Evolutionary conservation across 306 rosid genomes (phyloP).

Genomic region (Dalbergia cultrata): DNA sequence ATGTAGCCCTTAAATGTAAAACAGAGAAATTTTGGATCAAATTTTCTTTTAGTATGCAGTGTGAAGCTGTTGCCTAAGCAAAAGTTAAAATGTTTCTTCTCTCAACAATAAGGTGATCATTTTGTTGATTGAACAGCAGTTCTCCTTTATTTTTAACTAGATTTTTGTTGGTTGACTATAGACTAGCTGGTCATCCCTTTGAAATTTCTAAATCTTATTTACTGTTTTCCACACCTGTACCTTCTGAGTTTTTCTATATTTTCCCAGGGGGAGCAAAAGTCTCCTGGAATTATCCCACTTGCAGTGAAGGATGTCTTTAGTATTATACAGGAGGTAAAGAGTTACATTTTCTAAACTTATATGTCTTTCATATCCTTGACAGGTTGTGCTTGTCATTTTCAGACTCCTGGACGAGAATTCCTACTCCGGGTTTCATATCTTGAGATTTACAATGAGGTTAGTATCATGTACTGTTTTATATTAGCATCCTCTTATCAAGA

Average conservation of each 20-base stretch:
- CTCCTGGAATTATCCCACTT: slow-evolving; percentile 92
- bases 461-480: slow-evolving; percentile 35
- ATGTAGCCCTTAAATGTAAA: slow-evolving; percentile 13
- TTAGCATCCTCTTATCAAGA: slow-evolving; percentile 5
- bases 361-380: slow-evolving; percentile 19
- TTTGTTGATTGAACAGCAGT: slow-evolving; percentile 13
- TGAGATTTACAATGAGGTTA: slow-evolving; percentile 93
- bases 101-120: neutral
- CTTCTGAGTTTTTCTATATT: slow-evolving; percentile 37
- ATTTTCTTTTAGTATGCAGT: slow-evolving; percentile 13
- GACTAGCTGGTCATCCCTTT: slow-evolving; percentile 1
- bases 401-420: slow-evolving; percentile 87
- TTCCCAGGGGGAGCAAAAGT: slow-evolving; percentile 86
- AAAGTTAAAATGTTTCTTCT: neutral
- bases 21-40: neutral
- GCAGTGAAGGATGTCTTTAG: slow-evolving; percentile 91
- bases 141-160: slow-evolving; percentile 15
- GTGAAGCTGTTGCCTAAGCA: slow-evolving; percentile 26
- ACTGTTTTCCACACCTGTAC: neutral
- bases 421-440: slow-evolving; percentile 90
- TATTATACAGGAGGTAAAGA: slow-evolving; percentile 84
- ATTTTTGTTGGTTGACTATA: neutral
- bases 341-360: slow-evolving; percentile 23
- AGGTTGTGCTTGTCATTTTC: slow-evolving; percentile 45
- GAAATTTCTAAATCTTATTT: neutral